Base-by-base conservation (phyloP, 2,329 filamentous ascomycete species). In the Clonostachys chloroleuca region DNA sequence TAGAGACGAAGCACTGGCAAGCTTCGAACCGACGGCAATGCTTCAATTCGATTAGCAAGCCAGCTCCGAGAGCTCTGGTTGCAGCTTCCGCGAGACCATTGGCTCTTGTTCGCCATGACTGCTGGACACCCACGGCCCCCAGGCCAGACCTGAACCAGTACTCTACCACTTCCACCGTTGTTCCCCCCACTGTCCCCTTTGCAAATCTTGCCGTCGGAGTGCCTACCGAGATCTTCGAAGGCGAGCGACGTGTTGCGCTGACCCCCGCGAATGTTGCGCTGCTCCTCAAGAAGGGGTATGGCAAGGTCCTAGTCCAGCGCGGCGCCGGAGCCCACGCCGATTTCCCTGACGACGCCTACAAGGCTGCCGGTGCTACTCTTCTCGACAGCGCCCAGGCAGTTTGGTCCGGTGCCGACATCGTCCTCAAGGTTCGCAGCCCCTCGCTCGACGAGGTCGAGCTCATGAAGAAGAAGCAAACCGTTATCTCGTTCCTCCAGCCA, bases 401-500 rank as follows among this genome's bases (percentile, higher is more conserved):
- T 53, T 95, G 89, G 84, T 75, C 78, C 6, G 74, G 83, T 47
- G 83, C 86, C 51, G 82, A 95, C 60, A 89, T 95, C 53, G 70
- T 95, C 12, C 76, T 96, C 56, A 95, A 95, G 65, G 89, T 96
- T 47, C 83, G 90, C 40, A 81, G 84, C 2, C 89, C 90, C 0
- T 84, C 80, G 16, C 68, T 81, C 43, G 78, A 80, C 49, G 90
- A 95, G 64, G 78, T 89, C 5, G 78, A 84, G 51, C 73, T 73
- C 34, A 78, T 94, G 54, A 82, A 80, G 50, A 74, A 83, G 54
- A 83, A 83, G 4, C 82, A 87, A 43, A 91, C 88, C 0, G 64
- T 95, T 48, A 86, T 95, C 54, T 92, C 88, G 3, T 89, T 95
- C 60, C 68, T 96, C 30, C 90, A 95, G 61, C 90, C 90, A 1